phyloP scores from a whole-genome alignment of 2,329 filamentous ascomycete genomes.

The Penicillium sp. region DNA sequence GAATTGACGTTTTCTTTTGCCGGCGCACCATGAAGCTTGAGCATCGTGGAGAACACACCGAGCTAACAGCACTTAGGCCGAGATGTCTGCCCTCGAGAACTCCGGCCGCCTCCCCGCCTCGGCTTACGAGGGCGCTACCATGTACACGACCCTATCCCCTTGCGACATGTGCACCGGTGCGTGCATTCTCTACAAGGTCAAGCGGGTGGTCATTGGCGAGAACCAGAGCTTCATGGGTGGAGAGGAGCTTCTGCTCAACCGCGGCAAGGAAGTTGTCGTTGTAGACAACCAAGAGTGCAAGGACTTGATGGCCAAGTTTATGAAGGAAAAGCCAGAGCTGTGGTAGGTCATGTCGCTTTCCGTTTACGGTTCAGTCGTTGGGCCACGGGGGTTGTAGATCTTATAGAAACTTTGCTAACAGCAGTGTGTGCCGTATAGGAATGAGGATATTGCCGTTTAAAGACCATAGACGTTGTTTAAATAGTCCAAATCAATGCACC shows the following conservation, averaged over 20 bases:
- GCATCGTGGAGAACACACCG: neutral
- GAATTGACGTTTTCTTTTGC: too few relatives aligned
- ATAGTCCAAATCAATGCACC: constrained; percentile 16
- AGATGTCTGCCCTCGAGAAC: constrained; percentile 77
- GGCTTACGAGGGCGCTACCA: constrained; percentile 73
- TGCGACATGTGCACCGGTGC: constrained; percentile 85
- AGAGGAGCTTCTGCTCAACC: constrained; percentile 70
- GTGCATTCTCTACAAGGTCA: constrained; percentile 76
- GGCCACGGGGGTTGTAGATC: neutral
- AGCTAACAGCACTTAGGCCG: constrained; percentile 62
- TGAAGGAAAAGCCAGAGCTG: constrained; percentile 72
- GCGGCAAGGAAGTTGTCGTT: constrained; percentile 76
- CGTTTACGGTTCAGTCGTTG: constrained; percentile 3
- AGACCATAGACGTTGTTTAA: constrained; percentile 24
- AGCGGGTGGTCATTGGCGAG: constrained; percentile 77
- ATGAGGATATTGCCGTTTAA: constrained; percentile 64
- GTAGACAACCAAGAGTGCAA: constrained; percentile 69
- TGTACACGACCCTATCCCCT: constrained; percentile 81
- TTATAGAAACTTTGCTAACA: constrained; percentile 23
- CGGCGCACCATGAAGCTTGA: neutral
- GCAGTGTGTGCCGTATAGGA: constrained; percentile 48
- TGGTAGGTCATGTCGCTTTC: constrained; percentile 59
- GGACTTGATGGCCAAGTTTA: constrained; percentile 73
- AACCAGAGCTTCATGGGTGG: constrained; percentile 77
- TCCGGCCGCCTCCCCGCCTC: constrained; percentile 73